Conservation (phyloP, 768 basidiomycete genomes). For the Coprinopsis strossmayeri region DNA sequence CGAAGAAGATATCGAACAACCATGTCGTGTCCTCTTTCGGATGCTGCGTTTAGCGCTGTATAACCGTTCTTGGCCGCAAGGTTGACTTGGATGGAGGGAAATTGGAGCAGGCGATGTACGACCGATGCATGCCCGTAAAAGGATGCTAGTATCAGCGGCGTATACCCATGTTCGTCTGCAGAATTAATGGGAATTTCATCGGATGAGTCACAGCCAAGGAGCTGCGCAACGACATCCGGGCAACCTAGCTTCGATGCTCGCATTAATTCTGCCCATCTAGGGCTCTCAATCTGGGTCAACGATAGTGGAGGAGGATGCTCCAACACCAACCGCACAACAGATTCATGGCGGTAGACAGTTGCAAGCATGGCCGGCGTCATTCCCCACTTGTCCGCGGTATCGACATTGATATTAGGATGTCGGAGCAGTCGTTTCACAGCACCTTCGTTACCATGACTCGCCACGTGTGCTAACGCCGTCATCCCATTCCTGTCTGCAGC, state of each 20-base stretch:
- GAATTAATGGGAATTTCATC: no score
- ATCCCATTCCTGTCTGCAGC: not conserved
- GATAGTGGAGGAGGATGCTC: not conserved
- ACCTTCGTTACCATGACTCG: not conserved
- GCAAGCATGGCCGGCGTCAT: not conserved
- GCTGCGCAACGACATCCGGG: not conserved
- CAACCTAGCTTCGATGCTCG: not conserved
- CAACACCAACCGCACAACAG: not conserved
- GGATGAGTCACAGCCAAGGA: not conserved
- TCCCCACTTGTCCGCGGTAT: not conserved
- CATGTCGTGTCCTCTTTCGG: not conserved
- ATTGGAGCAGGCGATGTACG: not conserved
- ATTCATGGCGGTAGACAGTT: not conserved
- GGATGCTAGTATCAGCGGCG: not conserved
- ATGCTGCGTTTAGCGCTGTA: not conserved
- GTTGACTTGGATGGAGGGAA: not conserved
- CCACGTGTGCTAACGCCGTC: slow-evolving; percentile 2
- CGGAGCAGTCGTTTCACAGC: not conserved
- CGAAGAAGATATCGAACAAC: not conserved
- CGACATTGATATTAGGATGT: not conserved
- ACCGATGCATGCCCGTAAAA: not conserved
- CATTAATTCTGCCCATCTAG: no score
- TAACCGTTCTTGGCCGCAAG: not conserved
- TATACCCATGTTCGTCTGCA: not conserved
- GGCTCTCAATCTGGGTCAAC: no score